A percentile compares a stretch with the other conserved stretches of the same genome.
phyloP scores from a whole-genome alignment of 164 flowering plant species.

The Platanus orientalis region DNA sequence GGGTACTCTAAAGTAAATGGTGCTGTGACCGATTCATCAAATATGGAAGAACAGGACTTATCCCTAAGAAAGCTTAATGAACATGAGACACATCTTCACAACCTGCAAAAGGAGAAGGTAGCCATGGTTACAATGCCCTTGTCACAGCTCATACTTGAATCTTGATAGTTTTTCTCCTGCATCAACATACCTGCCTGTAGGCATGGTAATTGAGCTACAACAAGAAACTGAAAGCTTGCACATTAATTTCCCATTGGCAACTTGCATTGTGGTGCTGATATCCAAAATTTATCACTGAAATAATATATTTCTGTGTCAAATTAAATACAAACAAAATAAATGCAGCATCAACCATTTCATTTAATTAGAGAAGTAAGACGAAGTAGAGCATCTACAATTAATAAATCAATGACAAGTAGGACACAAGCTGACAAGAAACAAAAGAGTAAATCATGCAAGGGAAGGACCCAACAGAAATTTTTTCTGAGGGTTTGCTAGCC shows the following conservation, averaged over 20 bases:
- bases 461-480: too few relatives aligned
- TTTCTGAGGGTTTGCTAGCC: too few relatives aligned
- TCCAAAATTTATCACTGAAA: too few relatives aligned
- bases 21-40: slow-evolving; percentile 19
- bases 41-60: slow-evolving; percentile 59
- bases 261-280: neutral
- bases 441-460: too few relatives aligned
- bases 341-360: too few relatives aligned
- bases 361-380: too few relatives aligned
- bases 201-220: neutral
- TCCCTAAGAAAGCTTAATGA: slow-evolving; percentile 69
- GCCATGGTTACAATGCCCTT: neutral
- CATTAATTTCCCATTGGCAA: neutral
- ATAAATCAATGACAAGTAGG: too few relatives aligned
- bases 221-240: neutral
- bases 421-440: too few relatives aligned
- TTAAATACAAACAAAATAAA: too few relatives aligned
- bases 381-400: too few relatives aligned
- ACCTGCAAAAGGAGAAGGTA: slow-evolving; percentile 87
- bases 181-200: neutral
- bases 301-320: too few relatives aligned
- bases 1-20: slow-evolving; percentile 39
- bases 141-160: neutral
- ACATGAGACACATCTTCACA: slow-evolving; percentile 51
- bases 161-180: slow-evolving; percentile 7